Conservation (phyloP, 371 early-diverging fungal species). For the Capniomyces stellatus region DNA sequence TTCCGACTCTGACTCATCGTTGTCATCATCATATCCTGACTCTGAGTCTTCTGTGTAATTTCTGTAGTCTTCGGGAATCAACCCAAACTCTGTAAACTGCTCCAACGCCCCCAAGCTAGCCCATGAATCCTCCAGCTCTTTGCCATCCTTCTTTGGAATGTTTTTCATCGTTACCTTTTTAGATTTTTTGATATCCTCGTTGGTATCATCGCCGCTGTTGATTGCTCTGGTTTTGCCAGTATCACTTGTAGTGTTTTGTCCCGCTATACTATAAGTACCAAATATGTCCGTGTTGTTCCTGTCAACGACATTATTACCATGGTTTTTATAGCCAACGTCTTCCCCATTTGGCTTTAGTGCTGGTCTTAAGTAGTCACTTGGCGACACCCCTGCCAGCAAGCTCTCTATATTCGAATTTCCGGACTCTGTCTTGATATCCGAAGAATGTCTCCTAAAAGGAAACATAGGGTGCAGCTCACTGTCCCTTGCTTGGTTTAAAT, state of each 20-base stretch:
- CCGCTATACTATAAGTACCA: background rate
- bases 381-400: background rate
- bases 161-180: background rate
- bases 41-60: background rate
- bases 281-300: background rate
- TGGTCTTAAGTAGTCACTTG: background rate
- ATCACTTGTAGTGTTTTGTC: background rate
- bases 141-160: background rate
- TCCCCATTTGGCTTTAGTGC: background rate
- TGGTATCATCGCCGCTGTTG: background rate
- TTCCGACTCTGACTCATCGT: background rate
- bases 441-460: background rate
- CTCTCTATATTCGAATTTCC: background rate
- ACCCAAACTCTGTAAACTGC: background rate
- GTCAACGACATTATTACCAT: background rate
- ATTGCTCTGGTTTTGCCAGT: background rate
- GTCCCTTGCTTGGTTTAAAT: too few species aligned
- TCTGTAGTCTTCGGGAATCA: background rate
- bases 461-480: background rate
- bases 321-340: background rate
- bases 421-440: background rate
- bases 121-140: background rate
- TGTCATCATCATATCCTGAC: background rate
- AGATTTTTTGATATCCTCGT: background rate
- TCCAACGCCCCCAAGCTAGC: background rate